Conservation (phyloP, 78 protist species). For the Dictyostelium citrinum region DNA sequence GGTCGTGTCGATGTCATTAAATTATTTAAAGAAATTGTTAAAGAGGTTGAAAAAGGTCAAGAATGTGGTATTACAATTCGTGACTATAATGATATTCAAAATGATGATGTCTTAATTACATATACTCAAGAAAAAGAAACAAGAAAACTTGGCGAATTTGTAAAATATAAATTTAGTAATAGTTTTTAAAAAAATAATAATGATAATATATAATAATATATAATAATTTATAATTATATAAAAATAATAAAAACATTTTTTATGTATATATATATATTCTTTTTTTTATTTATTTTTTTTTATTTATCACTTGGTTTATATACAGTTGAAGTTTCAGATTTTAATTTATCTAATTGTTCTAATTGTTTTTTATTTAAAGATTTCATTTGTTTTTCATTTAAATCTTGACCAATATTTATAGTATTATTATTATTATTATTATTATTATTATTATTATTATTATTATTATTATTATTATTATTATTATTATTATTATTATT, state of each 20-base stretch:
- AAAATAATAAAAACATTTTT: neutral
- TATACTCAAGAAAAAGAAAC: neutral
- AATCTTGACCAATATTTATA: slow-evolving; percentile 1
- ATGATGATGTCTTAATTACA: slow-evolving; percentile 23
- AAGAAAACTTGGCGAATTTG: slow-evolving; percentile 44
- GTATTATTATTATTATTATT: neutral
- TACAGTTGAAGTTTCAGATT: slow-evolving; percentile 20
- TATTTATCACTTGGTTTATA: neutral
- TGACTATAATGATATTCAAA: neutral
- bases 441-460: neutral
- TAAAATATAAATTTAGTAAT: neutral
- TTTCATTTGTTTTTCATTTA: neutral
- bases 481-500: neutral
- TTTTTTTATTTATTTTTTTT: neutral
- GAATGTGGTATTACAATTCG: slow-evolving; percentile 72
- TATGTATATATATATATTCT: neutral
- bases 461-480: neutral
- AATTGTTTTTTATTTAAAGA: slow-evolving; percentile 17
- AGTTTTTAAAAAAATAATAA: neutral
- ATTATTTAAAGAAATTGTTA: slow-evolving; percentile 59
- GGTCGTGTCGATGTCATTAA: slow-evolving; percentile 39
- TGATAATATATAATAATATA: too few relatives aligned
- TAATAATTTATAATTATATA: too few relatives aligned
- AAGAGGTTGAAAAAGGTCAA: slow-evolving; percentile 66
- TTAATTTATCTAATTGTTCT: slow-evolving; percentile 31